A percentile compares a stretch with the other conserved stretches of the same genome.
These are phyloP conservation scores for Mortierella sp. DNA, from an alignment of 371 early-diverging fungal genomes.

Conservation along the genomic window DNA sequence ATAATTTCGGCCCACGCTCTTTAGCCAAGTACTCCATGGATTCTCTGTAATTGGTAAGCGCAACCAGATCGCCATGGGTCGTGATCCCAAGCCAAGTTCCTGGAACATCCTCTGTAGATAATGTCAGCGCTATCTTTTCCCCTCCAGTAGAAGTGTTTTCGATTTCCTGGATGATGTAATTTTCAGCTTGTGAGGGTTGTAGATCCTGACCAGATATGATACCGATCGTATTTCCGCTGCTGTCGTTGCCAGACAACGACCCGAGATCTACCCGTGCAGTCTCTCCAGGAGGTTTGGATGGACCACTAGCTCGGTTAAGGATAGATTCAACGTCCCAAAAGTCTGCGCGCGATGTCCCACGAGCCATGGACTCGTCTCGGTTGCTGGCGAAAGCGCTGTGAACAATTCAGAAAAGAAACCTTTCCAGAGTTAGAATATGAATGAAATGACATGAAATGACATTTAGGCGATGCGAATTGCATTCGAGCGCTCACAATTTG, in stretches of 20 bases:
- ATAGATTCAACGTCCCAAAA: slow-evolving; percentile 62
- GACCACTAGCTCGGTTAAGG: slow-evolving; percentile 4
- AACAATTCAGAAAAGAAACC: not conserved
- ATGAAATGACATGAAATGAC: not conserved
- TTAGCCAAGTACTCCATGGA: slow-evolving; percentile 15
- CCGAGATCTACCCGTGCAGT: not conserved
- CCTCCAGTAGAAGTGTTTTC: slow-evolving; percentile 11
- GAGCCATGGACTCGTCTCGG: slow-evolving; percentile 67
- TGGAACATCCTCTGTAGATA: slow-evolving; percentile 37
- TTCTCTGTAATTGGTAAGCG: slow-evolving; percentile 72
- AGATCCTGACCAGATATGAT: slow-evolving; percentile 45
- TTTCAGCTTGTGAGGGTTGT: slow-evolving; percentile 30
- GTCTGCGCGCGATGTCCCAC: slow-evolving; percentile 66
- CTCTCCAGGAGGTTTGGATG: not conserved
- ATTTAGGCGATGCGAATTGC: not conserved
- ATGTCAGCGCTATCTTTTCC: slow-evolving; percentile 25
- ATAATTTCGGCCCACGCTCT: slow-evolving; percentile 24
- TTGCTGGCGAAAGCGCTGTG: slow-evolving; percentile 71
- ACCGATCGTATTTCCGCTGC: slow-evolving; percentile 7
- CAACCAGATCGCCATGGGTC: slow-evolving; percentile 63
- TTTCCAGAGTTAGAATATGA: not conserved
- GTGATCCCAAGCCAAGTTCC: slow-evolving; percentile 76
- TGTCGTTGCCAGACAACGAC: not conserved
- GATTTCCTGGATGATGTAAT: slow-evolving; percentile 37
- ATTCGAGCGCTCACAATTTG: slow-evolving; percentile 62